Evolutionary conservation across 306 rosid species (phyloP).

Genomic region (Hylodesmum podocarpum): DNA sequence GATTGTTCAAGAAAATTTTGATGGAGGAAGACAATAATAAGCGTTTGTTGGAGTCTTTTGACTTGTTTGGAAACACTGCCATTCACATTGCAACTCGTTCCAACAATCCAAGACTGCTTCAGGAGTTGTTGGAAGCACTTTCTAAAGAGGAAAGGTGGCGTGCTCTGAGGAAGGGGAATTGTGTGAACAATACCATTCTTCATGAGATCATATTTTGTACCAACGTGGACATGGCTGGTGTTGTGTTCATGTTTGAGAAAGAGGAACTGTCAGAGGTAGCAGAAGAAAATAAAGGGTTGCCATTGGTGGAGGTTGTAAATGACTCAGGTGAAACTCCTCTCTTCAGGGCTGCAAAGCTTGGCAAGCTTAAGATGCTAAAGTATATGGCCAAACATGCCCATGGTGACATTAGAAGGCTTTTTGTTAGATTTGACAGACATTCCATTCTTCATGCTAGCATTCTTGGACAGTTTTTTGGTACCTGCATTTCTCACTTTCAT

Average conservation of each 20-base stretch:
- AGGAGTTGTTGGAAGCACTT: conserved; percentile 2
- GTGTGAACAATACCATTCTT: neutral
- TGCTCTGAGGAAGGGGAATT: neutral
- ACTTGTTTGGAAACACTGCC: conserved; percentile 19
- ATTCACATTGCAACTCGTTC: conserved; percentile 5
- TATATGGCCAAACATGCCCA: neutral
- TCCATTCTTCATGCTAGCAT: conserved; percentile 21
- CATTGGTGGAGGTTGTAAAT: neutral
- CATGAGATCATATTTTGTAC: neutral
- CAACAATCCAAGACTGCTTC: neutral
- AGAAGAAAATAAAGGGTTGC: neutral
- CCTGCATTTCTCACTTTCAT: neutral
- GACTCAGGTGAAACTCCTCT: conserved; percentile 19
- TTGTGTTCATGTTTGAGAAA: neutral
- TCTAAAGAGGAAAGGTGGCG: neutral
- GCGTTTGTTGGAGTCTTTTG: neutral
- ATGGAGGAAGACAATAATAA: neutral
- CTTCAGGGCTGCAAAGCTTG: conserved; percentile 18
- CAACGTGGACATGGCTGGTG: neutral
- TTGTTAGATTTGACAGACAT: neutral
- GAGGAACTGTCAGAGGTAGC: neutral
- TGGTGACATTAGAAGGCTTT: neutral
- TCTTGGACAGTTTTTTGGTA: conserved; percentile 17
- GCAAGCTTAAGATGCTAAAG: conserved; percentile 12
- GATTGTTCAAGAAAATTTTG: neutral